Base-by-base conservation (phyloP, 352 stramenopile species). In the Globisporangium yorkense region DNA sequence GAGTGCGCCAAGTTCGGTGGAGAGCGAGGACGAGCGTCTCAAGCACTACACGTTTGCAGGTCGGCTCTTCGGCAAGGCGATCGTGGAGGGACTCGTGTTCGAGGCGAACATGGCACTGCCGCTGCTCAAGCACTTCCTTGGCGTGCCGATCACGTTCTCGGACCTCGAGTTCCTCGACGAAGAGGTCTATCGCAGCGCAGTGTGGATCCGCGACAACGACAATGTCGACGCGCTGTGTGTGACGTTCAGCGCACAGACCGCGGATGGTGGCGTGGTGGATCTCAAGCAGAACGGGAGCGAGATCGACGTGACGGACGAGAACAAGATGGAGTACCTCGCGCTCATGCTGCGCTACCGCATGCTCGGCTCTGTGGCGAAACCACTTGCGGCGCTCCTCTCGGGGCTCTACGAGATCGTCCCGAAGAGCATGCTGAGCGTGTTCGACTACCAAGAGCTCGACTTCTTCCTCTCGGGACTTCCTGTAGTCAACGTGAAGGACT, bases 51-150 rank as follows among this genome's bases (percentile, higher is more conserved):
- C 92, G 21, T 97, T 98, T 45, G 88, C 92, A 18, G 93, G 93
- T 13, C 72, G 97, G 12, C 88, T 99, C 49, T 83, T 99, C 37
- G 97, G 97, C 37, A 99, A 99, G 68, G 94, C 97, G 9, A 96
- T 99, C 50, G 71, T 97, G 9, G 97, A 99, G 67, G 96, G 96
- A 0, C 94, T 98, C 56, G 75, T 99, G 44, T 82, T 99, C 33
- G 96, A 99, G 75, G 91, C 95, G 18, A 96, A 99, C 64, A 95
- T 99, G 61, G 98, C 96, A 10, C 59, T 94, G 18, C 84, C 84
- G 21, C 68, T 94, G 20, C 65, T 94, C 41, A 94, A 94, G 62
- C 84, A 94, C 57, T 71, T 92, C n/a, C 62, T 94, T 0, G 77
- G 84, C 20, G 77, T 94, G 5, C 84, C 84, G 5, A 94, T 94